Evolutionary conservation across 2,329 filamentous ascomycete genomes (phyloP), one percentile per base, ranked within the genome.

Genomic region (Aureobasidium sp.): DNA sequence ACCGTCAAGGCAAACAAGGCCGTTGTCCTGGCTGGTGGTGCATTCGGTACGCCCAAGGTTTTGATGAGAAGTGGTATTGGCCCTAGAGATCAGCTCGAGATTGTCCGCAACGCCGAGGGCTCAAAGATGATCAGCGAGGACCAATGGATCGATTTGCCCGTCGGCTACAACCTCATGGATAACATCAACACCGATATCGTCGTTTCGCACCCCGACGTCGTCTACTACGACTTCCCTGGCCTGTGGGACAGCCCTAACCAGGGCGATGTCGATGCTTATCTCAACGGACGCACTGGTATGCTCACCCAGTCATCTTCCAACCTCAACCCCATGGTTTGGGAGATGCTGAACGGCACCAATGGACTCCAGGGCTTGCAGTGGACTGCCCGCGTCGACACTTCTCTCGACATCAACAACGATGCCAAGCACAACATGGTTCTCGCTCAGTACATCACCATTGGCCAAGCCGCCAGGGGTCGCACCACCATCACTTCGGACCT

Each of bases 181-280:
- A 62, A 62, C 60, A 62, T 62, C 51, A 62, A 62, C 51, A 64
- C 63, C 29, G 60, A 62, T 25, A 64, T 64, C 12, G 59, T 64
- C 47, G 22, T 64, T 12, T 62, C 59, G 6, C 47, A 58, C 41
- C 63, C 63, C 5, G 51, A 52, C 36, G 56, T 64, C 22, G 47
- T 47, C 22, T 59, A 51, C 52, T 64, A 62, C 47, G 59, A 58
- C 29, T 64, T 58, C 27, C 29, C 41, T 41, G 49, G 20, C 11
- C 48, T 45, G 7, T 64, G 61, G 51, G 37, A 44, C 39, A 44
- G 41, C 27, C 63, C 63, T 8, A 52, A 57, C 42, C 47, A 49
- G 15, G 45, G 36, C 1, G 63, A 64, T 29, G 59, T 42, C 3
- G 36, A 47, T 29, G 45, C 55, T 31, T 64, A 62, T 41, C 63